Base-by-base conservation (phyloP, 2,329 filamentous ascomycete species). In the Ramularia endophylla region DNA sequence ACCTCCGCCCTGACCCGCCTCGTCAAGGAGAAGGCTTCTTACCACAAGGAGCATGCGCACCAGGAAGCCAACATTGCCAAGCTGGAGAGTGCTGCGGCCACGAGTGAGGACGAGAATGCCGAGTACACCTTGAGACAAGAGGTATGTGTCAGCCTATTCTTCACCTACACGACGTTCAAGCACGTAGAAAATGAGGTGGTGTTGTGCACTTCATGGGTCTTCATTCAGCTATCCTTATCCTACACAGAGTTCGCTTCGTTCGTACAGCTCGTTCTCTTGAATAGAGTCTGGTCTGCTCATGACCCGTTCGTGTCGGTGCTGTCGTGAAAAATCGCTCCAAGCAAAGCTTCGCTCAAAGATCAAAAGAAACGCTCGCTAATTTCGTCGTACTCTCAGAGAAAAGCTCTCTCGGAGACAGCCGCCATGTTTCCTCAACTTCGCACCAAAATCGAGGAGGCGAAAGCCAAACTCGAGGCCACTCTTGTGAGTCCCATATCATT, bases 21-120 rank as follows among this genome's bases (percentile, higher is more conserved):
- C 35, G 78, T 95, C 52, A 95, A 94, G 66, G 92, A 98, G 66
- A 87, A 95, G 65, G 72, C 77, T 28, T 90, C 83, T 56, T 97
- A 98, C 69, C 84, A 89, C 72, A 84, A 84, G 61, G 92, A 98
- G 65, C 75, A 89, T 15, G 71, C 76, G 50, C 73, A 82, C 51
- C 89, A 97, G 62, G 74, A 85, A 55, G 74, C 76, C 47, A 78
- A 84, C 42, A 76, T 94, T 50, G 69, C 76, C 62, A 78, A 80
- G 61, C 73, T 94, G 32, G 79, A 84, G 54, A 63, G 66, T 3
- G 68, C 64, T 12, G 51, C 53, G 27, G 48, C 42, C 37, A 53
- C 50, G 25, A 72, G 76, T 39, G 74, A 77, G 7, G 75, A 78
- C 9, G 79, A 81, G 53, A 95, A 95, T 65, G 79, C 77, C 36